Percentiles rank a stretch among this genome's conserved stretches.
These are phyloP conservation scores for Pleurotus eryngii DNA, from an alignment of 768 basidiomycete species.

Conservation along the genomic window DNA sequence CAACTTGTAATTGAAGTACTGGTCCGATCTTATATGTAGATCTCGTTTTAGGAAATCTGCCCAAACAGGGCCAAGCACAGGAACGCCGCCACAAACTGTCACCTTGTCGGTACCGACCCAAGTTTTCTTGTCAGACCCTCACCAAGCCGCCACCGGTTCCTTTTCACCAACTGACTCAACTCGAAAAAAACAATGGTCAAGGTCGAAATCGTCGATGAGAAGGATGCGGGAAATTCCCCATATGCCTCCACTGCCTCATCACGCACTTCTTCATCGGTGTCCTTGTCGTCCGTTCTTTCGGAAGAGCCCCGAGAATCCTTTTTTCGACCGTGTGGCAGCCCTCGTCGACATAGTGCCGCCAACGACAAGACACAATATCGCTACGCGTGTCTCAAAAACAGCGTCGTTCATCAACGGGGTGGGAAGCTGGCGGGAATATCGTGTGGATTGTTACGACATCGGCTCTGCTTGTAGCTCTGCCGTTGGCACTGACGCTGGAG, in stretches of 20 bases:
- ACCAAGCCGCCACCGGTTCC: not conserved
- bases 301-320: constrained; percentile 80
- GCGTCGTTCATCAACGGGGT: constrained; percentile 59
- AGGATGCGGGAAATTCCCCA: constrained; percentile 60
- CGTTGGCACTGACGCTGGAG: constrained; percentile 89
- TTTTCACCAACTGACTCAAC: constrained; percentile 5
- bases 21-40: constrained; percentile 36
- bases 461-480: constrained; percentile 89
- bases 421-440: constrained; percentile 74
- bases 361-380: constrained; percentile 75
- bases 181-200: constrained; percentile 72
- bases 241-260: constrained; percentile 77
- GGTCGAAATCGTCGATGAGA: constrained; percentile 84
- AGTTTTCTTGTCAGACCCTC: constrained; percentile 12
- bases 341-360: constrained; percentile 97
- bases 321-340: constrained; percentile 80
- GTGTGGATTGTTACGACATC: constrained; percentile 96
- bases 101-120: constrained; percentile 10
- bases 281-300: constrained; percentile 78
- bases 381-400: constrained; percentile 56
- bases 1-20: constrained; percentile 18
- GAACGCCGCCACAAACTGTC: constrained; percentile 14
- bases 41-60: constrained; percentile 19
- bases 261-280: constrained; percentile 64
- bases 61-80: constrained; percentile 23